Percentiles rank a stretch among this genome's conserved stretches.
These are phyloP conservation scores for Nicotiana tomentosiformis DNA, from an alignment of 257 asterid genomes.

Conservation along the genomic window DNA sequence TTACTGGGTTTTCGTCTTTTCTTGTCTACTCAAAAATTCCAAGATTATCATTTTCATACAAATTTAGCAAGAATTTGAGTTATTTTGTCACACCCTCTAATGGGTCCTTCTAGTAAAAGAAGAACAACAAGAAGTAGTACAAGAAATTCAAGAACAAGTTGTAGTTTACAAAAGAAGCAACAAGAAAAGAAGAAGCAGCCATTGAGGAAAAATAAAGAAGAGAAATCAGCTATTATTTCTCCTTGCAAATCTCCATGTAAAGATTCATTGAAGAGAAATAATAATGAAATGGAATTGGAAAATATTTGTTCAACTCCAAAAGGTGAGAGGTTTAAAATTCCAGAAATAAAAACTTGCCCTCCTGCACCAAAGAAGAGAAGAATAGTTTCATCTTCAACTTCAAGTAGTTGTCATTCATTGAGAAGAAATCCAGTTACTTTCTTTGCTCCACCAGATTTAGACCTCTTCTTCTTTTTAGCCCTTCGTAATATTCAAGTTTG, in stretches of 20 bases:
- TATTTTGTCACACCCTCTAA: constrained; percentile 11
- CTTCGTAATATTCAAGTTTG: constrained; percentile 52
- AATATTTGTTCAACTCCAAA: constrained; percentile 57
- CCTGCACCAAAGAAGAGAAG: constrained; percentile 77
- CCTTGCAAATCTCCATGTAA: constrained; percentile 24
- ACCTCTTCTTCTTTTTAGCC: constrained; percentile 52
- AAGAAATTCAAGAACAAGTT: constrained; percentile 13
- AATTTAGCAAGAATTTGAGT: neutral
- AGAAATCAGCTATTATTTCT: neutral
- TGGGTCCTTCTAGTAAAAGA: constrained; percentile 45
- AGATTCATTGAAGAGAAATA: constrained; percentile 3
- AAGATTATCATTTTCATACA: neutral
- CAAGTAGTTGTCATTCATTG: constrained; percentile 22
- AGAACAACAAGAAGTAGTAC: constrained; percentile 24
- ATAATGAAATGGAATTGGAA: neutral
- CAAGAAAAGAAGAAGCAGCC: constrained; percentile 20
- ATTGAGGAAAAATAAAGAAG: constrained; percentile 23
- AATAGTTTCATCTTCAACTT: constrained; percentile 1
- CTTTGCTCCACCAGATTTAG: constrained; percentile 67
- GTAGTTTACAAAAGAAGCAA: constrained; percentile 1
- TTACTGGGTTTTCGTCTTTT: neutral
- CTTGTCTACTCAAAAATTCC: neutral
- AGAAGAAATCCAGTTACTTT: constrained; percentile 37
- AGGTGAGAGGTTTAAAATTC: constrained; percentile 49
- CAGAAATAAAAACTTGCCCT: constrained; percentile 67